Conservation (phyloP, 1,139 yeast species). For the Hemisphaericaspora xylofermentans region DNA sequence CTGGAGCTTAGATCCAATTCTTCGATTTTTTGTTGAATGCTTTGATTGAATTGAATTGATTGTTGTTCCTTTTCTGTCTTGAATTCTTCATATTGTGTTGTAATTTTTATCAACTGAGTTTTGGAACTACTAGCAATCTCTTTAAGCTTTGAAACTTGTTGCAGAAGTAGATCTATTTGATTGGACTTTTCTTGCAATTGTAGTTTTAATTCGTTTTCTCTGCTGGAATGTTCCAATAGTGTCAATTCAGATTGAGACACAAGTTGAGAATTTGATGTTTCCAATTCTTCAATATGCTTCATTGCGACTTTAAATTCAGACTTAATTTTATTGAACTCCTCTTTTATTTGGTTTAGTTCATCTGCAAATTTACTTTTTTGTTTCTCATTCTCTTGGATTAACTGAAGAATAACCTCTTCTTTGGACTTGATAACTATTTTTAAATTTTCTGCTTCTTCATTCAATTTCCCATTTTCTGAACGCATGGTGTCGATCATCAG, state of each 20-base stretch:
- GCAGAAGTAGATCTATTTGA: background rate
- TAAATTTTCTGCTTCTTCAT: conserved; percentile 2
- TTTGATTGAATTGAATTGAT: background rate
- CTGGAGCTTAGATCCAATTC: background rate
- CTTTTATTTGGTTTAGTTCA: conserved; percentile 9
- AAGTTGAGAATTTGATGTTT: background rate
- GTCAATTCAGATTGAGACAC: background rate
- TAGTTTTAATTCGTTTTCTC: background rate
- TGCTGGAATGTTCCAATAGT: background rate
- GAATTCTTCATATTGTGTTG: background rate
- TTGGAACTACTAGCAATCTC: background rate
- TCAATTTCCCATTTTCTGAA: background rate
- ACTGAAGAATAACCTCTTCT: background rate
- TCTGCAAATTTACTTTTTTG: conserved; percentile 6
- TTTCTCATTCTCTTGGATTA: background rate
- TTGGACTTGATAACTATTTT: background rate
- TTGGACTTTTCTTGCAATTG: background rate
- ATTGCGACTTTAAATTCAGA: background rate
- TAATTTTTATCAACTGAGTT: background rate
- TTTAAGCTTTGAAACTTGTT: background rate
- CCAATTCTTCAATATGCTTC: background rate
- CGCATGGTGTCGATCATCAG: background rate
- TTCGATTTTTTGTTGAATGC: background rate
- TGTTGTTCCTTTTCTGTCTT: background rate
- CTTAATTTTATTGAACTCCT: conserved; percentile 9